A percentile compares a stretch with the other conserved stretches of the same genome.
phyloP scores from a whole-genome alignment of 306 rosid genomes.

The Acacia crassicarpa region DNA sequence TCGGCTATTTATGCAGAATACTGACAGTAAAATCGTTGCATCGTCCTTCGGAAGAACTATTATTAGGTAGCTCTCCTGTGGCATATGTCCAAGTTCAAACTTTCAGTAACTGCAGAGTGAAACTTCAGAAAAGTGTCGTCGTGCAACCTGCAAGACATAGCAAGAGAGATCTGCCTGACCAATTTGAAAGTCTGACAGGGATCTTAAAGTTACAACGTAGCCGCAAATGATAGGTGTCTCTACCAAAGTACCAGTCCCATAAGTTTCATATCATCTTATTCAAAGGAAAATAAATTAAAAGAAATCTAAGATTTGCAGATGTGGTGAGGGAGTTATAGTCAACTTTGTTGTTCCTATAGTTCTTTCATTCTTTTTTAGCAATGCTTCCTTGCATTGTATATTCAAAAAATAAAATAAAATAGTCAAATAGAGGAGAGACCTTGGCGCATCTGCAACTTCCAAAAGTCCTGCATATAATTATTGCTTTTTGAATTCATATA shows the following conservation, averaged over 20 bases:
- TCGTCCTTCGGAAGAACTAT: constrained; percentile 76
- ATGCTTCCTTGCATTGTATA: constrained; percentile 30
- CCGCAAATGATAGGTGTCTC: constrained; percentile 5
- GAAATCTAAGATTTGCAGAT: constrained; percentile 17
- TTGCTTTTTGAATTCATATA: background rate
- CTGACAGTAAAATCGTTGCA: constrained; percentile 86
- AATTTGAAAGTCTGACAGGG: constrained; percentile 4
- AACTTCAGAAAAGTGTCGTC: constrained; percentile 1
- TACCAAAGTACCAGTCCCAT: background rate
- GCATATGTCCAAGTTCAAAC: background rate
- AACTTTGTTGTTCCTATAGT: background rate
- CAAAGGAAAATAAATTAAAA: background rate
- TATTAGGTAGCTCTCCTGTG: constrained; percentile 54
- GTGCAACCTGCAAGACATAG: constrained; percentile 22
- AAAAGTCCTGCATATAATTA: constrained; percentile 19
- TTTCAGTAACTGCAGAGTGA: background rate
- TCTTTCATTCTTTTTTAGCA: background rate
- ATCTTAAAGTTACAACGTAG: constrained; percentile 14
- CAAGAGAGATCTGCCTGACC: constrained; percentile 24
- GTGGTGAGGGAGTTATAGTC: constrained; percentile 5
- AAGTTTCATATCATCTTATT: background rate
- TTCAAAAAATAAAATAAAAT: background rate
- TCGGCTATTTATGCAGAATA: constrained; percentile 55
- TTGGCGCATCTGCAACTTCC: background rate
- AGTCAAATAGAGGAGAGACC: background rate